Evolutionary conservation across 2,329 filamentous ascomycete species (phyloP), one percentile per base, ranked within the genome.

Genomic region (Dothideomycetes sp.): DNA sequence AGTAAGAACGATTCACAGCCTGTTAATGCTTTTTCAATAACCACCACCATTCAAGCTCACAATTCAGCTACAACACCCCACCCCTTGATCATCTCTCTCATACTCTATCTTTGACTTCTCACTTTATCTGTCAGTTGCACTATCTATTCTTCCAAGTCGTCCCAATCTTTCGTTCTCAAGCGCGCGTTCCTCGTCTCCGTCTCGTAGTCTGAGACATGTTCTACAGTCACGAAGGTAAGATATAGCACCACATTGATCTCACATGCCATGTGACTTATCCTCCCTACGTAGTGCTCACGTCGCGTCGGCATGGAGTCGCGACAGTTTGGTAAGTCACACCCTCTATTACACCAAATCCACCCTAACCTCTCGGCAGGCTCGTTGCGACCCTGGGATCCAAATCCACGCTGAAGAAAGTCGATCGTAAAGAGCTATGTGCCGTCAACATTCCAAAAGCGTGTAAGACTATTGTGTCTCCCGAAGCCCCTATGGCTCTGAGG

Each of bases 141-240:
- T 22, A 9, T 33, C 18, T 12, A 11, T n/a, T n/a, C n/a, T n/a
- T n/a, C n/a, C n/a, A n/a, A n/a, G n/a, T n/a, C n/a, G n/a, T n/a
- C n/a, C n/a, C n/a, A n/a, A n/a, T n/a, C n/a, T n/a, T n/a, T 24
- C 10, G 3, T 25, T 25, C 13, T 13, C 16, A 4, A 15, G 40
- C 37, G n/a, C 25, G 11, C 18, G 25, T 36, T 18, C 18, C 31
- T 16, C 33, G 25, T 23, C 25, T 30, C 3, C 4, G 12, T 54
- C 18, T 9, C 9, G 25, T 15, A 15, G 16, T 5, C 24, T 37
- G 4, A 60, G 24, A n/a, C 51, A 95, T 95, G 88, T 95, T 95
- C 60, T 96, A 94, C 67, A 93, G 84, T 53, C 85, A 94, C 65
- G 88, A 95, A 64, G 85, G 89, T 91, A 68, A 57, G 80, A 24